Evolutionary conservation across 140 eudicot genomes (phyloP), one percentile per base, ranked within the genome.

Genomic region (Senecio squalidus): DNA sequence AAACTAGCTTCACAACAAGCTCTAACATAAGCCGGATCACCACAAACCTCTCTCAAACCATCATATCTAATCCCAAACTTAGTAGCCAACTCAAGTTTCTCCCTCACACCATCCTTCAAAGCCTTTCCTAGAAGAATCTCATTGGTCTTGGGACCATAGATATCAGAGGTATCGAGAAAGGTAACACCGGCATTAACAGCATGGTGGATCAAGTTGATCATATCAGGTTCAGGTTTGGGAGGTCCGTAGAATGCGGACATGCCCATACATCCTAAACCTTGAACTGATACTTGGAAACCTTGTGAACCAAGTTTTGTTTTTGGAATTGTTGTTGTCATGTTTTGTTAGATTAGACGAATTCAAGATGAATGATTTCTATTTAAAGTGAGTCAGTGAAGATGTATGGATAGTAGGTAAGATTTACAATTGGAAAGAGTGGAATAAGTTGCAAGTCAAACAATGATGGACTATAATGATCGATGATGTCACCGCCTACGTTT

Each of bases 231-330:
- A 16, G 79, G 83, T 57, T 80, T 80, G 2, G 88, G 78, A 8
- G 84, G 54, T 52, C 88, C 84, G 36, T 80, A 77, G 55, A 54
- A 41, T 22, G 70, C 72, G 31, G 88, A 80, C 84, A 80, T 84
- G 17, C 84, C 76, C 94, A 80, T 71, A 38, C 88, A 84, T 0
- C 85, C 84, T 18, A 84, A 66, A 2, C 85, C 88, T 36, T 77
- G 94, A 21, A 74, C 78, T 14, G 88, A 80, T 10, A 84, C 82
- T 44, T 80, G 80, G 13, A 80, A 58, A 4, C 88, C 94, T 55
- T 80, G 80, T 24, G 88, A 76, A 17, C 94, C 94, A 40, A 84
- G 60, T 61, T 80, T 84, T 11, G 80, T 46, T 46, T 60, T 74
- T 54, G 75, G 76, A 20, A 21, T 59, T 41, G 8, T 50, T 39